Percentiles rank a stretch among this genome's conserved stretches.
Conservation (phyloP, 345 rosid species). For the Corchorus capsularis region DNA sequence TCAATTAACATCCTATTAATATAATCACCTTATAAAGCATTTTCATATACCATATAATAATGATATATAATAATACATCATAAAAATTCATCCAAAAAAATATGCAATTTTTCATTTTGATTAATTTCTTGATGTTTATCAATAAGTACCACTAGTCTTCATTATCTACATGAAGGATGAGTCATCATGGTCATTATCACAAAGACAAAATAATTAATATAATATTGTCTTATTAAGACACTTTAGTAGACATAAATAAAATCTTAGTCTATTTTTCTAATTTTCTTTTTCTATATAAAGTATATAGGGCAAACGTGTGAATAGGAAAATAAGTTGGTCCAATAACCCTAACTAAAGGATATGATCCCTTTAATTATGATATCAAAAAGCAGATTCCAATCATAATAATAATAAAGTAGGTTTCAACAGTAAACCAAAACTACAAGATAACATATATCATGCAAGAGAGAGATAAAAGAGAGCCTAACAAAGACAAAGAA, state of each 20-base stretch:
- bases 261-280: slow-evolving; percentile 9
- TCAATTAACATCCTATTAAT: not conserved
- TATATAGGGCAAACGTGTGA: slow-evolving; percentile 3
- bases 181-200: not conserved
- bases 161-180: not conserved
- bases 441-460: slow-evolving; percentile 1
- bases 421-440: not conserved
- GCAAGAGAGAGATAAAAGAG: not conserved
- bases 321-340: slow-evolving; percentile 1
- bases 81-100: not conserved
- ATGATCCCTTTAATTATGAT: slow-evolving; percentile 18
- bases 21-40: not conserved
- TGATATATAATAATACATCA: not conserved
- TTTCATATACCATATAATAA: not conserved
- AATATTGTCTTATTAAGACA: slow-evolving; percentile 13
- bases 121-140: slow-evolving; percentile 1
- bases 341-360: slow-evolving; percentile 5
- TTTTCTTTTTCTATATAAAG: not conserved
- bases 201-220: not conserved
- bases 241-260: not conserved
- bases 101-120: not conserved
- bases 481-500: slow-evolving; percentile 7
- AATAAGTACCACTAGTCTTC: not conserved
- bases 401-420: slow-evolving; percentile 13
- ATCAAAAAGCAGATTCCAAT: slow-evolving; percentile 34